These are phyloP conservation scores for Hypoxylon sp. DNA, from an alignment of 2,329 filamentous ascomycete genomes.

Conservation along the genomic window DNA sequence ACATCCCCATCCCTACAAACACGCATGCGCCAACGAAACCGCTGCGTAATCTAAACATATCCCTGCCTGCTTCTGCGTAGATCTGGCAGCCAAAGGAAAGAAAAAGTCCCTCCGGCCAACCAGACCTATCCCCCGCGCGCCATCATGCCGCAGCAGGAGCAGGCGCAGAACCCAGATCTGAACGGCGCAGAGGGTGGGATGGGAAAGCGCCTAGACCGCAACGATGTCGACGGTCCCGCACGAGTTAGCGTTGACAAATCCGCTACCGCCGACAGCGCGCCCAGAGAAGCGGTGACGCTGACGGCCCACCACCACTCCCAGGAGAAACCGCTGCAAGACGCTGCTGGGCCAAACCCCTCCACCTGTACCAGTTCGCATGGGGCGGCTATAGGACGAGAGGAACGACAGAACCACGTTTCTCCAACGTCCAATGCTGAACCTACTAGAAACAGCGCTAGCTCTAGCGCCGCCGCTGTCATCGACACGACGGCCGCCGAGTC, in stretches of 20 bases:
- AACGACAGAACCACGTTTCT: conserved; percentile 19
- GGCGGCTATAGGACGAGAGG: conserved; percentile 28
- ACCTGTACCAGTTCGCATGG: conserved; percentile 44
- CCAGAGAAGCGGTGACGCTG: conserved; percentile 33
- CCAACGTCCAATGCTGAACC: background rate
- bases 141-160: conserved; percentile 13
- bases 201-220: conserved; percentile 28
- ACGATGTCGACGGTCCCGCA: conserved; percentile 17
- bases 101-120: conserved; percentile 4
- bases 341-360: conserved; percentile 3
- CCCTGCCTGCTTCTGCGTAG: conserved; percentile 21
- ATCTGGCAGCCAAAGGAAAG: conserved; percentile 24
- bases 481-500: conserved; percentile 56
- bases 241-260: conserved; percentile 11
- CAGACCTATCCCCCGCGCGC: conserved; percentile 6
- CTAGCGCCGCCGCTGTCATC: conserved; percentile 16
- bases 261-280: conserved; percentile 9
- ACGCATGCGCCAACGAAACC: conserved; percentile 17
- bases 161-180: conserved; percentile 22
- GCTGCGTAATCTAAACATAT: conserved; percentile 27
- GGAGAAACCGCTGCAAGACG: background rate
- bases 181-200: conserved; percentile 28
- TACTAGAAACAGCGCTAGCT: conserved; percentile 8
- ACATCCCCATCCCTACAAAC: conserved; percentile 14
- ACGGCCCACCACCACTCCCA: conserved; percentile 20